Percentiles rank a stretch among this genome's conserved stretches.
Conservation (phyloP, 1,284 basidiomycete species). For the Bondarzewia mesenterica region DNA sequence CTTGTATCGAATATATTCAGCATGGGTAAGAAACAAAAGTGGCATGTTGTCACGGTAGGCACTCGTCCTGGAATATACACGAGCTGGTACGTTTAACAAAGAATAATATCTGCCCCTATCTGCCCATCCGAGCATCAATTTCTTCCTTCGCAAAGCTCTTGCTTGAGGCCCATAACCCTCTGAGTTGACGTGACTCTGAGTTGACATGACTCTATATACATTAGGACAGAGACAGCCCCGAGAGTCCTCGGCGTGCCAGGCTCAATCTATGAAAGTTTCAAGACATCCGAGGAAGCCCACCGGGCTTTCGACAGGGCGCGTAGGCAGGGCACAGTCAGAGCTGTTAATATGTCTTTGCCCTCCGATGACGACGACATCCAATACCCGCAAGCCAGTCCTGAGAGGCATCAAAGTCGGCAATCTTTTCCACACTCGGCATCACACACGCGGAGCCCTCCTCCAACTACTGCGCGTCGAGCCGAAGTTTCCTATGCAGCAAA, state of each 20-base stretch:
- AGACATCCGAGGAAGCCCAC: constrained; percentile 32
- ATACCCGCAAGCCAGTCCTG: not conserved
- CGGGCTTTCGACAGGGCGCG: constrained; percentile 29
- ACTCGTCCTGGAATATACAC: constrained; percentile 35
- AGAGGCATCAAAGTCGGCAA: not conserved
- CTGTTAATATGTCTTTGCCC: not conserved
- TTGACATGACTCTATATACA: constrained; percentile 2
- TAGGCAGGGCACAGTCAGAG: constrained; percentile 15
- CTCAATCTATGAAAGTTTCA: constrained; percentile 33
- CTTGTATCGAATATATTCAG: not conserved
- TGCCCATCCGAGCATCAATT: too few species aligned
- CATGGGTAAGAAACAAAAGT: constrained; percentile 31
- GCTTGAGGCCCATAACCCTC: not conserved
- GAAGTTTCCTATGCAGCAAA: too few species aligned
- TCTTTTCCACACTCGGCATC: not conserved
- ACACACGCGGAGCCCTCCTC: not conserved
- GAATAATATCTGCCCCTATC: too few species aligned
- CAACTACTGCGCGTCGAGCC: not conserved
- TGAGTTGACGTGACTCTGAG: not conserved
- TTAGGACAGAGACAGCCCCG: constrained; percentile 36
- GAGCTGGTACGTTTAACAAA: constrained; percentile 33
- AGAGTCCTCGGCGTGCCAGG: constrained; percentile 33
- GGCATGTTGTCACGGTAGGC: constrained; percentile 40
- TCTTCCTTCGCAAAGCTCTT: not conserved
- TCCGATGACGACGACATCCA: not conserved